phyloP scores from a whole-genome alignment of 768 basidiomycete genomes.

The Hygrophorus russula region DNA sequence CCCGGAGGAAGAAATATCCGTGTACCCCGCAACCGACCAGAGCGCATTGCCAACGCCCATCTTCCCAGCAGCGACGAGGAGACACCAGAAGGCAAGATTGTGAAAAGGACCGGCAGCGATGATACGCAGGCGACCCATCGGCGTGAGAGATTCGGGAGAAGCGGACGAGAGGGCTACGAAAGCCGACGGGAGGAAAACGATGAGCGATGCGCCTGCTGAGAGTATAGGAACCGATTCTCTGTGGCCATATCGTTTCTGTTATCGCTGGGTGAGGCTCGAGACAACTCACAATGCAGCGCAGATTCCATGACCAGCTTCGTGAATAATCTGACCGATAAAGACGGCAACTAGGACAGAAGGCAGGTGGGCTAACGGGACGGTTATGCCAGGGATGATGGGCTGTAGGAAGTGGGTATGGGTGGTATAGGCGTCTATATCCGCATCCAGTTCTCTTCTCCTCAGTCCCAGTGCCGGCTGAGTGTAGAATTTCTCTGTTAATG shows the following conservation, averaged over 20 bases:
- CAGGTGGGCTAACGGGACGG: constrained; percentile 62
- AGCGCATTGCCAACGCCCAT: constrained; percentile 19
- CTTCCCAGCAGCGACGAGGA: constrained; percentile 29
- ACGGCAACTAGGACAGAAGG: constrained; percentile 56
- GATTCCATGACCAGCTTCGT: constrained; percentile 74
- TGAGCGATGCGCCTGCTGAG: constrained; percentile 50
- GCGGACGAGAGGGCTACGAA: constrained; percentile 52
- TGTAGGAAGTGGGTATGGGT: constrained; percentile 10
- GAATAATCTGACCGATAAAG: constrained; percentile 54
- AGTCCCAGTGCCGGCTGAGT: constrained; percentile 1
- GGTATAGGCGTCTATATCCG: background rate
- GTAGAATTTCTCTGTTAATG: constrained; percentile 2
- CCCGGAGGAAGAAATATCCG: constrained; percentile 39
- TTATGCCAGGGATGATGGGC: constrained; percentile 63
- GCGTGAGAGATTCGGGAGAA: constrained; percentile 26
- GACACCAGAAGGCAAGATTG: constrained; percentile 51
- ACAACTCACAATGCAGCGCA: constrained; percentile 58
- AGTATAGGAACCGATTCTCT: constrained; percentile 60
- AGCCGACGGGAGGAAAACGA: constrained; percentile 58
- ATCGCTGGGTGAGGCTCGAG: background rate
- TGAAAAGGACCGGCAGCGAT: constrained; percentile 70
- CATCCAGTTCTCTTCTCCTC: background rate
- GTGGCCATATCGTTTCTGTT: background rate
- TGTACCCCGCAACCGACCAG: constrained; percentile 33
- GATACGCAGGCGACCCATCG: constrained; percentile 43